Percentiles rank a stretch among this genome's conserved stretches.
phyloP scores from a whole-genome alignment of 1,284 basidiomycete genomes.

The Tremellales sp. region DNA sequence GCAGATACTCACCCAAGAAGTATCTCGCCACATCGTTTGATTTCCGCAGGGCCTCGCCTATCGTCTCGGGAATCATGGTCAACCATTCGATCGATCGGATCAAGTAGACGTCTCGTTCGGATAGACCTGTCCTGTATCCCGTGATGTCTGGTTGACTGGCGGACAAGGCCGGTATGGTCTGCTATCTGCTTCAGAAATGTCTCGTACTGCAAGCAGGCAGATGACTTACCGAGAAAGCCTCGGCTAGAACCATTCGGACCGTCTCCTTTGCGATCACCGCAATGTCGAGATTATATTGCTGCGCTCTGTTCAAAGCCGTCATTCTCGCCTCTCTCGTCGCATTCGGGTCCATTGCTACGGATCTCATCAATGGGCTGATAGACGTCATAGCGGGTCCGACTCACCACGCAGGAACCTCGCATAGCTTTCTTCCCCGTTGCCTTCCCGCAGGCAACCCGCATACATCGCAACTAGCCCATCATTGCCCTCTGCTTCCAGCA shows the following conservation, averaged over 20 bases:
- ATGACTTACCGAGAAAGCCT: constrained; percentile 63
- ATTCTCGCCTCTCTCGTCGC: constrained; percentile 65
- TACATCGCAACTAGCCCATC: constrained; percentile 89
- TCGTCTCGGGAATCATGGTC: constrained; percentile 68
- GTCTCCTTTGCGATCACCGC: constrained; percentile 74
- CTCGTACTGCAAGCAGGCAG: background rate
- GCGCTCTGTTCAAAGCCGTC: constrained; percentile 70
- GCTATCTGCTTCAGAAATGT: background rate
- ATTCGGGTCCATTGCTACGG: constrained; percentile 63
- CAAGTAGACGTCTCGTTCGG: constrained; percentile 59
- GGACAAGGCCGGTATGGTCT: constrained; percentile 34
- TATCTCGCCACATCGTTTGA: constrained; percentile 80
- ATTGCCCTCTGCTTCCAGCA: constrained; percentile 79
- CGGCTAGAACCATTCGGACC: constrained; percentile 70
- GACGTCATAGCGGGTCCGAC: constrained; percentile 21
- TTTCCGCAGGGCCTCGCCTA: constrained; percentile 72
- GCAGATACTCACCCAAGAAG: constrained; percentile 64
- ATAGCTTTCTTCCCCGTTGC: constrained; percentile 84
- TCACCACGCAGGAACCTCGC: constrained; percentile 74
- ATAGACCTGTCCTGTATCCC: constrained; percentile 43
- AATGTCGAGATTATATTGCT: constrained; percentile 78
- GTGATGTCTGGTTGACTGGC: constrained; percentile 55
- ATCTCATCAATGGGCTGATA: background rate
- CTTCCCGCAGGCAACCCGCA: constrained; percentile 80
- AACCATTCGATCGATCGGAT: constrained; percentile 93